phyloP scores from a whole-genome alignment of 257 asterid species.

The Mentha longifolia region DNA sequence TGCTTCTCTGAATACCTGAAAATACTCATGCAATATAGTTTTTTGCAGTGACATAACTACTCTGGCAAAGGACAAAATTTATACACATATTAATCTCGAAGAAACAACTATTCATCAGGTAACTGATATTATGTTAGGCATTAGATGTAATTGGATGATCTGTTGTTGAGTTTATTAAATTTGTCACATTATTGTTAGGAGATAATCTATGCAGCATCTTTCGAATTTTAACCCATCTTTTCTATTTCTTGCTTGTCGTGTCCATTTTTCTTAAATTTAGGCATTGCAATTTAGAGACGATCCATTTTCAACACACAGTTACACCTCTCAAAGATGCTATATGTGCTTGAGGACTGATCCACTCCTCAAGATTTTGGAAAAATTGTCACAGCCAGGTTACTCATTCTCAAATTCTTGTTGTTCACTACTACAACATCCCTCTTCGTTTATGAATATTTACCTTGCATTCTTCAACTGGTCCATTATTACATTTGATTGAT shows the following conservation, averaged over 20 bases:
- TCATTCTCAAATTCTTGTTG: conserved; percentile 11
- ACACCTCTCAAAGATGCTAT: conserved; percentile 76
- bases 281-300: conserved; percentile 90
- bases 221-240: no score
- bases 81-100: conserved; percentile 79
- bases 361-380: conserved; percentile 69
- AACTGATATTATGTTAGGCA: conserved; percentile 18
- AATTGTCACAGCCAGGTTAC: conserved; percentile 87
- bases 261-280: conserved; percentile 37
- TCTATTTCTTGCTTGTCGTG: background rate
- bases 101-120: conserved; percentile 87
- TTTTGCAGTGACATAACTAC: conserved; percentile 85
- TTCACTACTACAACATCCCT: background rate
- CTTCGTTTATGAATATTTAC: background rate
- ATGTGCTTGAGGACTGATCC: conserved; percentile 92
- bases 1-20: conserved; percentile 5
- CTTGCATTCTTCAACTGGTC: background rate
- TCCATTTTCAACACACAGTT: conserved; percentile 57
- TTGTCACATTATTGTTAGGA: background rate
- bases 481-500: background rate
- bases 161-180: background rate
- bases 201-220: background rate
- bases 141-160: conserved; percentile 9
- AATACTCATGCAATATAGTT: conserved; percentile 11
- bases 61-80: conserved; percentile 87